Percentiles rank a stretch among this genome's conserved stretches.
These are phyloP conservation scores for Camelina laxa DNA, from an alignment of 345 rosid genomes.

Conservation along the genomic window DNA sequence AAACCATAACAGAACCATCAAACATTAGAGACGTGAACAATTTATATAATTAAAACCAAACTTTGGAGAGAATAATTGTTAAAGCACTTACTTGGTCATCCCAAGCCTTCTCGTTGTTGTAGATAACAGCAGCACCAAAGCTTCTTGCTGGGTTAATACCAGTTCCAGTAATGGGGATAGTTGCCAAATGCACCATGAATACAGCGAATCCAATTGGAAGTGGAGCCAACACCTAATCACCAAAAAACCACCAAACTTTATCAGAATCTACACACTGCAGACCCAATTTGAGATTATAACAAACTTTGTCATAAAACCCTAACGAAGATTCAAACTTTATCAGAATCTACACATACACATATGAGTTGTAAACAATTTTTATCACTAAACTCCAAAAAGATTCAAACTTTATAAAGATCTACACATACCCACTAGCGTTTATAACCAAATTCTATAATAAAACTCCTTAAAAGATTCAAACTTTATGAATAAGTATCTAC, in stretches of 20 bases:
- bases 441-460: background rate
- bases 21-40: background rate
- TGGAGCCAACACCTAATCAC: constrained; percentile 63
- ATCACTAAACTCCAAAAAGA: background rate
- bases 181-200: constrained; percentile 80
- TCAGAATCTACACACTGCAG: constrained; percentile 1
- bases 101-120: constrained; percentile 61
- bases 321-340: background rate
- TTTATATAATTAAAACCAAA: background rate
- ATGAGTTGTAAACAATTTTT: background rate
- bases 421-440: background rate
- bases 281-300: background rate
- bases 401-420: background rate
- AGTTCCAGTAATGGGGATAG: constrained; percentile 81
- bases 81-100: constrained; percentile 54
- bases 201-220: constrained; percentile 83
- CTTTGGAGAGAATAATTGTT: background rate
- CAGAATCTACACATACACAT: background rate
- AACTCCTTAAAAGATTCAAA: background rate
- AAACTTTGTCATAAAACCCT: background rate
- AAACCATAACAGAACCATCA: background rate
- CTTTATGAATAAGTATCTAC: background rate
- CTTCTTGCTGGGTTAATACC: constrained; percentile 84
- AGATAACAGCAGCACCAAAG: constrained; percentile 82
- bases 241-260: background rate